Evolutionary conservation across 345 rosid species (phyloP), one percentile per base, ranked within the genome.

Genomic region (Kernera saxatilis): DNA sequence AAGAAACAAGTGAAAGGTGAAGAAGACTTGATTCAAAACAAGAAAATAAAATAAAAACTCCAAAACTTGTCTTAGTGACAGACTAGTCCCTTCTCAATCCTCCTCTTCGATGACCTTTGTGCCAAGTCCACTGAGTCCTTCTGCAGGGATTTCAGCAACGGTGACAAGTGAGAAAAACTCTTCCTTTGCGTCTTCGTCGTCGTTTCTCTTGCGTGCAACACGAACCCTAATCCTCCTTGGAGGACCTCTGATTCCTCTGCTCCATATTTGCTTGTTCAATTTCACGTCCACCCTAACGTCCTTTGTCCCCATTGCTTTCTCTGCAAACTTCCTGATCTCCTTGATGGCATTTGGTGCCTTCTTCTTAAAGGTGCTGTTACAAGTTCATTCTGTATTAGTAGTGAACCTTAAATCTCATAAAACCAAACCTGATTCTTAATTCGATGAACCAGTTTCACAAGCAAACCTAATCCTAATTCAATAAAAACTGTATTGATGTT

Each of bases 281-380:
- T 90, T 90, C 56, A 90, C 94, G 63, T 88, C 94, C 1, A 90
- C 90, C 15, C 97, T 85, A 0, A 86, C 90, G 55, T 88, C 92
- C 22, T 78, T 78, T 0, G 94, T 86, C 0, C 81, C 81, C 92
- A 90, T 88, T 1, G 87, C 92, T 71, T 88, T 86, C 56, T 90
- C 90, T 0, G 94, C 88, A 67, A 88, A 90, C 81, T 88, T 86
- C 78, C 90, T 86, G 46, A 90, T 83, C 61, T 88, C 96, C 81
- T 90, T 90, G 4, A 90, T 88, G 3, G 94, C 94, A 61, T 86
- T 90, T 11, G 97, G 92, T 23, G 97, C 97, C 83, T 88, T 88
- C 94, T 90, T 88, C 85, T 90, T 90, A 80, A 90, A 88, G 7
- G 92, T 90, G 66, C 97, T 88, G 80, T 49, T 13, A 21, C 27